Percentiles rank a stretch among this genome's conserved stretches.
Evolutionary conservation across 768 basidiomycete species (phyloP).

Genomic region (Daedaleopsis sinensis): DNA sequence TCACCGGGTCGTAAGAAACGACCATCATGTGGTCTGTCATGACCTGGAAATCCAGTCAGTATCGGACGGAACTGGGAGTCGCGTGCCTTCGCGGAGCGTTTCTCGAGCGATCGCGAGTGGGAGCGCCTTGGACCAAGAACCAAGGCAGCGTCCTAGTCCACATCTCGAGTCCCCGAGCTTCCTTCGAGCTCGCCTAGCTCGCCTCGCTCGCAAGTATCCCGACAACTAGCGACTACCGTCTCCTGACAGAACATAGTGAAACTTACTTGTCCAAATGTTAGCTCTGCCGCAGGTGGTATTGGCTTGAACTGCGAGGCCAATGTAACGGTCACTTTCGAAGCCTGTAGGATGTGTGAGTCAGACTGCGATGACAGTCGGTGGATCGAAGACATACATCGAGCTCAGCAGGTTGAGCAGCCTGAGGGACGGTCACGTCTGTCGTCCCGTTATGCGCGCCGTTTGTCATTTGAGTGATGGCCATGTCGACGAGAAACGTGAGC

Average conservation of each 20-base stretch:
- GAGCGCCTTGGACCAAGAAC: not conserved
- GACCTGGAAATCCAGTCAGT: conserved; percentile 38
- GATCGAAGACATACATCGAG: conserved; percentile 12
- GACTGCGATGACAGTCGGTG: not conserved
- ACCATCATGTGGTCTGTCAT: conserved; percentile 82
- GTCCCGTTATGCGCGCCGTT: conserved; percentile 3
- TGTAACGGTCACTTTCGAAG: conserved; percentile 54
- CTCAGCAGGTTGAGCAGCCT: conserved; percentile 11
- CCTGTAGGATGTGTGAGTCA: conserved; percentile 38
- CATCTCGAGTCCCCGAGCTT: not conserved
- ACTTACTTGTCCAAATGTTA: conserved; percentile 62
- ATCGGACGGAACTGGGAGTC: conserved; percentile 1
- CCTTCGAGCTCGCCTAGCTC: too few relatives aligned
- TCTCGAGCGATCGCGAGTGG: not conserved
- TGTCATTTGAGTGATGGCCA: conserved; percentile 11
- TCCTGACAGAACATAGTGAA: not conserved
- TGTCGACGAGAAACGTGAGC: not conserved
- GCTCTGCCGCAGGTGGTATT: conserved; percentile 47
- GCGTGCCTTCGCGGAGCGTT: not conserved
- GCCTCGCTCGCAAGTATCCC: not conserved
- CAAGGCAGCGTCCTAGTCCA: not conserved
- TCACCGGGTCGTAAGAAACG: conserved; percentile 58
- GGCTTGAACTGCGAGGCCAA: conserved; percentile 51
- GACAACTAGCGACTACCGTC: not conserved
- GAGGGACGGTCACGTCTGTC: not conserved